Conservation (phyloP, 257 asterid species). For the Fraxinus americana region DNA sequence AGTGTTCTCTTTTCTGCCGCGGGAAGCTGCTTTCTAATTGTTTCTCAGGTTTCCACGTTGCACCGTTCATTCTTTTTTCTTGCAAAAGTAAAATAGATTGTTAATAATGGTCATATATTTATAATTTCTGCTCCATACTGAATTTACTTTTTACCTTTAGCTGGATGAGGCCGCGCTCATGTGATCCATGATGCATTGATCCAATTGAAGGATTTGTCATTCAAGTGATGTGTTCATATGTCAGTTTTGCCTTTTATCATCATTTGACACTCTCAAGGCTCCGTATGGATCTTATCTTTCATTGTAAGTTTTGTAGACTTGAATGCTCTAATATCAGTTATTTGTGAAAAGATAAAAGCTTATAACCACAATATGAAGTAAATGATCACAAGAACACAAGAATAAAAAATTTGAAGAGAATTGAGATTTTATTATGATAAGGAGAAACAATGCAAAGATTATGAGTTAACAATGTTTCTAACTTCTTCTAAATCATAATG, state of each 20-base stretch:
- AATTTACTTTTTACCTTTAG: not conserved
- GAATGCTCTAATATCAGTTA: too few species aligned
- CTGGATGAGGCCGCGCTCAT: not conserved
- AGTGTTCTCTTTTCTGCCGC: not conserved
- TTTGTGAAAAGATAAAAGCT: too few species aligned
- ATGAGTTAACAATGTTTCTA: too few species aligned
- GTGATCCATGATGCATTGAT: not conserved
- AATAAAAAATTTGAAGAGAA: too few species aligned
- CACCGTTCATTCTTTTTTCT: not conserved
- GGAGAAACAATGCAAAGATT: too few species aligned
- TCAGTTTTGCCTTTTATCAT: not conserved
- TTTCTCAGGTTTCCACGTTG: not conserved
- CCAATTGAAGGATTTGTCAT: not conserved
- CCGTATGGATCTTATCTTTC: slow-evolving; percentile 9
- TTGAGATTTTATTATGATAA: too few species aligned
- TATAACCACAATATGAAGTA: too few species aligned
- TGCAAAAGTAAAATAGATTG: not conserved
- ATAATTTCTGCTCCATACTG: not conserved
- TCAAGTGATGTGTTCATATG: not conserved
- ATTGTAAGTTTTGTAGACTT: not conserved
- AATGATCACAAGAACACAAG: too few species aligned
- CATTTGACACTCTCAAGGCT: slow-evolving; percentile 9
- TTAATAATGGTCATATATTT: not conserved
- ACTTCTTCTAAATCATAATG: too few species aligned
- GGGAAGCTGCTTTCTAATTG: slow-evolving; percentile 7